Evolutionary conservation across 2,329 filamentous ascomycete genomes (phyloP), one percentile per base, ranked within the genome.

Genomic region (Neophaeococcomyces mojaviensis): DNA sequence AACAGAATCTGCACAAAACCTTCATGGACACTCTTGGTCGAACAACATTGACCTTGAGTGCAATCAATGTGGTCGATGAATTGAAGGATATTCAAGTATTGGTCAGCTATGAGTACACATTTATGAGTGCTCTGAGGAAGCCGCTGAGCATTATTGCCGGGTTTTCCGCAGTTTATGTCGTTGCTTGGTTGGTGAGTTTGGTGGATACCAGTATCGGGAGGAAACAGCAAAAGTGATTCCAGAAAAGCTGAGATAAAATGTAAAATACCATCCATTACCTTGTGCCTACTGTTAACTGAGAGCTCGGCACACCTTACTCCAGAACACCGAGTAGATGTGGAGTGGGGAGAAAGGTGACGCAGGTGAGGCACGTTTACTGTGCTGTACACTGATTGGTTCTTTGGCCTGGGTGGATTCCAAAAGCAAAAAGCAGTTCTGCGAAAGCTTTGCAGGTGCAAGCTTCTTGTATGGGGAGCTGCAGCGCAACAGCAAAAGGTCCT

Each of bases 21-120:
- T 98, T 88, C 68, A 84, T 98, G 69, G 92, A 98, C 66, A 97
- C 92, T 0, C 59, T 90, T 26, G 92, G 92, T 50, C 86, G 92
- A 53, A 94, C 90, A 0, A 78, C 82, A 0, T 74, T 98, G 50
- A 82, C 77, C 41, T 74, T 98, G 59, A 85, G 83, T 51, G 86
- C 88, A 6, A 76, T 81, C 57, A 97, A 96, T 64, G 71, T 97
- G 43, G 86, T 94, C 1, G 92, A 98, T 58, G 92, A 97, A 56
- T 79, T 89, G 60, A 78, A 89, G 44, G 88, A 89, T 59, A 81
- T 86, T 26, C 82, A 44, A 31, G 48, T 47, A 33, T 44, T 74
- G 68, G 63, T 97, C 44, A 84, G 85, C 2, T 98, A 98, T 65
- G 86, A 95, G 53, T 87, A 92, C 61, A 79, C 89, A 1, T 74